Conservation (phyloP, 768 basidiomycete species). For the Dentipellis fragilis region DNA sequence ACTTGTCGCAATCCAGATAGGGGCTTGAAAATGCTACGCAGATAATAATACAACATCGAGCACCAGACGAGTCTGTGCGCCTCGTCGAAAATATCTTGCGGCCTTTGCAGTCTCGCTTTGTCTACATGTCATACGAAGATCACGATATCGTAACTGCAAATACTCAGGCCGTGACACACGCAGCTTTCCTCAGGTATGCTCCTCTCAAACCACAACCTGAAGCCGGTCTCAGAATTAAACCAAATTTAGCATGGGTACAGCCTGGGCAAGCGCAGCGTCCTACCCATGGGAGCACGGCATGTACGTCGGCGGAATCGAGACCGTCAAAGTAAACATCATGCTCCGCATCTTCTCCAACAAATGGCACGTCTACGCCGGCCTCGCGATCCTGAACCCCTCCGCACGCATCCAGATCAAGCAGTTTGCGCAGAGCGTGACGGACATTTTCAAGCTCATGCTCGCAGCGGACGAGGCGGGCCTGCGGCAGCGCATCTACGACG, state of each 20-base stretch:
- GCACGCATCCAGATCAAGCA: conserved; percentile 86
- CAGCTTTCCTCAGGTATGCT: conserved; percentile 84
- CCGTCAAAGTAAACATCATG: conserved; percentile 94
- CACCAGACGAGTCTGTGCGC: conserved; percentile 54
- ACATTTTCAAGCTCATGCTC: conserved; percentile 95
- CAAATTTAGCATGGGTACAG: conserved; percentile 99
- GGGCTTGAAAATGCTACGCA: conserved; percentile 21
- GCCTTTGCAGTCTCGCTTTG: conserved; percentile 75
- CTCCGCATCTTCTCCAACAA: conserved; percentile 94
- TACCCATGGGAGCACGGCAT: conserved; percentile 96
- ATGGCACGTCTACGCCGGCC: conserved; percentile 98
- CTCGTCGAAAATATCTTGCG: conserved; percentile 78
- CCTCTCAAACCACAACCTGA: no score
- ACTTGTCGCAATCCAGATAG: neutral
- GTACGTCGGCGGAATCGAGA: conserved; percentile 96
- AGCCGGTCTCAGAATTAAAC: no score
- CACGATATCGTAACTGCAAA: conserved; percentile 96
- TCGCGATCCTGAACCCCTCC: conserved; percentile 94
- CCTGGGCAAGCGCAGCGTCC: conserved; percentile 66
- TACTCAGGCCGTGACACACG: conserved; percentile 96
- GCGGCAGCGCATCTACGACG: conserved; percentile 62
- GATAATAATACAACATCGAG: conserved; percentile 87
- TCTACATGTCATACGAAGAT: conserved; percentile 91
- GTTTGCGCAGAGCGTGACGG: conserved; percentile 75
- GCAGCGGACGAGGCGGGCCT: conserved; percentile 43